Base-by-base conservation (phyloP, 805 yeast genomes). In the Blastobotrys terrestris region DNA sequence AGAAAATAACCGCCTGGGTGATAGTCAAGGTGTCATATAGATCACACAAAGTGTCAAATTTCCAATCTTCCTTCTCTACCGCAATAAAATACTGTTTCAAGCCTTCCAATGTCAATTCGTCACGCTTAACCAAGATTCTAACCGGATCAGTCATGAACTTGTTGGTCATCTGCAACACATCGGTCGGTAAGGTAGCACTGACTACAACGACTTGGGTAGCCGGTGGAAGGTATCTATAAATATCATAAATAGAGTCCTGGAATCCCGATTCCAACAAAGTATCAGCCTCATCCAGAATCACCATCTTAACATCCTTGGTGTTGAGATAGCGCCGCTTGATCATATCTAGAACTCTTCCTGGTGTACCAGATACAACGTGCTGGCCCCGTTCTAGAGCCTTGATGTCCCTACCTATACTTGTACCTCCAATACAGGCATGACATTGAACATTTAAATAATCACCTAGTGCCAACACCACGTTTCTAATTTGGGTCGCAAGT, bases 371-470 rank as follows among this genome's bases (percentile, higher is more conserved):
- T 54, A 94, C 95, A 55, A 92, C 80, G 75, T 92, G 97, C 60
- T 87, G 95, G 62, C 95, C 96, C 59, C 81, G 80, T 65, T 80
- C 78, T 69, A 94, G 80, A 60, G 87, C 89, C 70, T 84, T 86
- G 60, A 87, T 78, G 76, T 94, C 99, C 60, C 90, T 94, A 56
- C 83, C 83, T 70, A 89, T 80, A 56, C 88, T 80, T 57, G 95
- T 92, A 71, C 99, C 99, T 73, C 99, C 99, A 66, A 94, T 88
- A 73, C 96, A 92, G 51, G 98, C 97, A 70, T 94, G 97, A 65
- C 94, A 91, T 59, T 85, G 82, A 57, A 92, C 80, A 67, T 88
- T 84, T 85, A 94, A 83, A 78, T 87, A 88, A 72, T 83, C 82
- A 60, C 98, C 97, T 63, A 94, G 79, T 62, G 91, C 86, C 68